Conservation (phyloP, 805 yeast species). For the Lachancea waltii region DNA sequence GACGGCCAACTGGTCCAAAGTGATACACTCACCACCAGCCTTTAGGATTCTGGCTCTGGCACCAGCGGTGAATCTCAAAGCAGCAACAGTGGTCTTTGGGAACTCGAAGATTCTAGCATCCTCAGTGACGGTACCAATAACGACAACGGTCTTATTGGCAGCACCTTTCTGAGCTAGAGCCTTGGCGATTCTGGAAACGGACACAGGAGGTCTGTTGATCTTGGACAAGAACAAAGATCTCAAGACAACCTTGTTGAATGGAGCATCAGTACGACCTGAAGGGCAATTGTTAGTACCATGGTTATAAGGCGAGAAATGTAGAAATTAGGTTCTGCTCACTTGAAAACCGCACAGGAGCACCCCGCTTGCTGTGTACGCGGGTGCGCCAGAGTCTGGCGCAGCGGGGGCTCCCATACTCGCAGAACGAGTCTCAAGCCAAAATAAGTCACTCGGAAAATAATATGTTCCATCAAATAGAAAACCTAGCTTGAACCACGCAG, state of each 20-base stretch:
- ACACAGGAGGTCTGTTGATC: slow-evolving; percentile 99
- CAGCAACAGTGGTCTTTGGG: slow-evolving; percentile 98
- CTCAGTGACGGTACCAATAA: slow-evolving; percentile 99
- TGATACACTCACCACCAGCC: slow-evolving; percentile 99
- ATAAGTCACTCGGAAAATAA: not conserved
- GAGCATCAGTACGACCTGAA: slow-evolving; percentile 94
- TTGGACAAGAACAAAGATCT: slow-evolving; percentile 93
- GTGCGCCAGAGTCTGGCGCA: slow-evolving; percentile 10
- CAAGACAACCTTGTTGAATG: slow-evolving; percentile 96
- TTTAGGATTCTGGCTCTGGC: slow-evolving; percentile 96
- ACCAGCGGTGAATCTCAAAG: slow-evolving; percentile 98
- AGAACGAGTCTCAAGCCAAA: slow-evolving; percentile 8
- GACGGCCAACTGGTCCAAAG: slow-evolving; percentile 97
- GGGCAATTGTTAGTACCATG: slow-evolving; percentile 33
- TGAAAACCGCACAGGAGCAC: slow-evolving; percentile 13
- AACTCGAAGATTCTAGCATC: slow-evolving; percentile 88
- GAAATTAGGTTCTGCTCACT: slow-evolving; percentile 45
- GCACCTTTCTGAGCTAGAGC: slow-evolving; percentile 80
- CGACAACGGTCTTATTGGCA: slow-evolving; percentile 87
- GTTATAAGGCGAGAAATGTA: slow-evolving; percentile 11
- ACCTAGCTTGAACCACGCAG: slow-evolving; percentile 3
- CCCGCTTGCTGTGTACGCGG: slow-evolving; percentile 1
- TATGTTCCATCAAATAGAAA: not conserved
- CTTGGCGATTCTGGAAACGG: slow-evolving; percentile 83
- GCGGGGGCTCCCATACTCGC: slow-evolving; percentile 9